A percentile compares a stretch with the other conserved stretches of the same genome.
phyloP scores from a whole-genome alignment of 305 asterid species.

The Euphrasia arctica region DNA sequence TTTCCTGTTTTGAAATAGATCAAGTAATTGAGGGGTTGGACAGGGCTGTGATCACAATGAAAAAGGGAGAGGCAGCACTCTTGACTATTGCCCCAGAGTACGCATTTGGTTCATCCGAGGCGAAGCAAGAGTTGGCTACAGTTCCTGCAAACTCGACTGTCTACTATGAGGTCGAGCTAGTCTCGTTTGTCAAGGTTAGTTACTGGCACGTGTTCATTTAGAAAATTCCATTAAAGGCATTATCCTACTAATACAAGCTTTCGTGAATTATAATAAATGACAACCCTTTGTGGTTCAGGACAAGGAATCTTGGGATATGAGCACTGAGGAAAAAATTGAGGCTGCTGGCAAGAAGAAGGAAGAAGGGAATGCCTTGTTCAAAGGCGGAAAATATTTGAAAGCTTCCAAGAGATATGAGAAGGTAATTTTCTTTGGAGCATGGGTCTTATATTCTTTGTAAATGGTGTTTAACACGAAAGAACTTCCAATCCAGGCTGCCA shows the following conservation, averaged over 20 bases:
- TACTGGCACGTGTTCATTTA: neutral
- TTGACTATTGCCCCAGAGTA: conserved; percentile 76
- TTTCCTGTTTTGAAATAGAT: conserved; percentile 36
- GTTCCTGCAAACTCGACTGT: conserved; percentile 81
- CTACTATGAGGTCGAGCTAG: conserved; percentile 69
- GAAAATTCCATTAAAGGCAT: no score
- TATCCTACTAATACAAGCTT: no score
- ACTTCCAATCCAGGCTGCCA: conserved; percentile 46
- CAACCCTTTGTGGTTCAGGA: conserved; percentile 41
- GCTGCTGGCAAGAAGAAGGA: conserved; percentile 83
- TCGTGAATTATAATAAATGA: no score
- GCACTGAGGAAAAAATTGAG: conserved; percentile 66
- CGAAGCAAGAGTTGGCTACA: conserved; percentile 68
- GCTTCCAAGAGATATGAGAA: conserved; percentile 90
- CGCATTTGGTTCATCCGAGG: conserved; percentile 66
- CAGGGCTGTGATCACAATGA: conserved; percentile 67
- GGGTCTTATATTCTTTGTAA: neutral
- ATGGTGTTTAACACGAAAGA: neutral
- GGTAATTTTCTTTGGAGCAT: conserved; percentile 28
- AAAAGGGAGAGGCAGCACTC: conserved; percentile 73
- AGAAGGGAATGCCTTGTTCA: conserved; percentile 69
- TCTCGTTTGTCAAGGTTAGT: conserved; percentile 72
- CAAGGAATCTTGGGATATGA: conserved; percentile 94
- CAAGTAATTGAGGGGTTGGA: conserved; percentile 91
- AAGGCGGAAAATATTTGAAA: conserved; percentile 65